Conservation (phyloP, 2,329 filamentous ascomycete genomes). For the Colletotrichum sp. region DNA sequence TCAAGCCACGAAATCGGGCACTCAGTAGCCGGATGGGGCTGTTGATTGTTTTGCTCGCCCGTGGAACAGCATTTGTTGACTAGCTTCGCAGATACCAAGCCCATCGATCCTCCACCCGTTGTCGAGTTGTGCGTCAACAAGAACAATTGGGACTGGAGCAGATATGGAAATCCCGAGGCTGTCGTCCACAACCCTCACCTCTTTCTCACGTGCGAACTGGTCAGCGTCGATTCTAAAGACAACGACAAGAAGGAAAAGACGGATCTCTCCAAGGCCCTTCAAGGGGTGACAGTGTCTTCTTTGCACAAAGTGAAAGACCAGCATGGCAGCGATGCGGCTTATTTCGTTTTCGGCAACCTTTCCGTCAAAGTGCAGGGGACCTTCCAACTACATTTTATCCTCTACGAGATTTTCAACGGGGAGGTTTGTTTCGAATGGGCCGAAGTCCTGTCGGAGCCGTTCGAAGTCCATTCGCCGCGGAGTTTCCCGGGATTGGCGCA, state of each 20-base stretch:
- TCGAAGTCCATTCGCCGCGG: constrained; percentile 70
- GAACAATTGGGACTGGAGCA: constrained; percentile 51
- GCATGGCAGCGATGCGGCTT: constrained; percentile 78
- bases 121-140: constrained; percentile 67
- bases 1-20: neutral
- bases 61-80: neutral
- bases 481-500: constrained; percentile 82
- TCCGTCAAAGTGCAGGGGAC: constrained; percentile 77
- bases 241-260: neutral
- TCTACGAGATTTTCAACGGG: constrained; percentile 62
- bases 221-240: constrained; percentile 43
- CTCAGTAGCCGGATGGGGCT: neutral
- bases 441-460: constrained; percentile 65
- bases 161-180: constrained; percentile 20
- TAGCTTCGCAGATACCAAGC: constrained; percentile 70
- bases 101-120: constrained; percentile 87
- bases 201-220: constrained; percentile 51
- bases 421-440: constrained; percentile 27
- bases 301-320: constrained; percentile 82
- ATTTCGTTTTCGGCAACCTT: constrained; percentile 91
- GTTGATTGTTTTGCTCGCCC: neutral
- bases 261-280: constrained; percentile 53
- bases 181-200: constrained; percentile 48
- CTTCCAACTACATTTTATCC: constrained; percentile 76
- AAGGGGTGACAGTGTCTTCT: constrained; percentile 80